A percentile compares a stretch with the other conserved stretches of the same genome.
These are phyloP conservation scores for Rhynchosporium secalis DNA, from an alignment of 2,329 filamentous ascomycete genomes.

Conservation along the genomic window DNA sequence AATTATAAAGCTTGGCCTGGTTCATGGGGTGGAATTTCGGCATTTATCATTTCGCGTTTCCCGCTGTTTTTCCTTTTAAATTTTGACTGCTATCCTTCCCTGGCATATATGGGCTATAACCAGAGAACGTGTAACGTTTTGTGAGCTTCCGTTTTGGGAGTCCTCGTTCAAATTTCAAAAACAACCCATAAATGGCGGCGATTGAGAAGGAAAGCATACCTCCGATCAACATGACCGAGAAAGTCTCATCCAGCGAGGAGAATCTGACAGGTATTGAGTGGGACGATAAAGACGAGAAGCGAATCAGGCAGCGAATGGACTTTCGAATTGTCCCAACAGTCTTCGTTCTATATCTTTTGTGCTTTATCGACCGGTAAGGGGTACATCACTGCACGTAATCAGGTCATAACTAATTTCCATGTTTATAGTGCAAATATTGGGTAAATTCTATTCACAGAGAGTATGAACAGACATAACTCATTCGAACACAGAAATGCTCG, in stretches of 20 bases:
- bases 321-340: conserved; percentile 23
- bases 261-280: conserved; percentile 15
- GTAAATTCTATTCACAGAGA: background rate
- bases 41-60: conserved; percentile 6
- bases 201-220: conserved; percentile 16
- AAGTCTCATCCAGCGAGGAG: conserved; percentile 22
- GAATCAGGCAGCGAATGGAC: conserved; percentile 24
- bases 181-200: conserved; percentile 15
- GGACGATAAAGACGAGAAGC: conserved; percentile 22
- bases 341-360: conserved; percentile 24
- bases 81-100: background rate
- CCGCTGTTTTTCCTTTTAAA: background rate
- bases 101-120: background rate
- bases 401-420: conserved; percentile 28
- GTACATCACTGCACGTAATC: conserved; percentile 37
- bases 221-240: conserved; percentile 6
- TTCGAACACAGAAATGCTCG: conserved; percentile 50
- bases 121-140: background rate
- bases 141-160: background rate
- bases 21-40: conserved; percentile 1
- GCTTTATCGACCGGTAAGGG: conserved; percentile 25
- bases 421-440: conserved; percentile 14
- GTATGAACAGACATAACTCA: background rate
- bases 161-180: background rate
- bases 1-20: background rate